Base-by-base conservation (phyloP, 2,329 filamentous ascomycete species). In the Colletotrichum sp. region DNA sequence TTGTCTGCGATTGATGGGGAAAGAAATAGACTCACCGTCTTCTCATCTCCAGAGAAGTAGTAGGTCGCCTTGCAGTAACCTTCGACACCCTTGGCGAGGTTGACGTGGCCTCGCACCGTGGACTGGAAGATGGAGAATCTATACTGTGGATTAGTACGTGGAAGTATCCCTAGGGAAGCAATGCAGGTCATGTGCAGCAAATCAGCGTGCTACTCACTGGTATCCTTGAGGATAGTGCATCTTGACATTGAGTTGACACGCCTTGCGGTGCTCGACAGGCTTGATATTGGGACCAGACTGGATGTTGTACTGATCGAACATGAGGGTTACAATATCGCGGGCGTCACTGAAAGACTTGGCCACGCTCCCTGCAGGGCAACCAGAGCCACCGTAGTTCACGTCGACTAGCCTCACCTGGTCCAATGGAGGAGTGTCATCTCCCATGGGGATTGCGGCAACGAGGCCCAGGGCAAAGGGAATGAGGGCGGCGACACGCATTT, bases 191-290 rank as follows among this genome's bases (percentile, higher is more conserved):
- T 18, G 3, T 4, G 12, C 7, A n/a, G 16, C 0, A 0, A 21
- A 30, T 6, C 16, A 0, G 30, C 16, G 4, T 24, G 21, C 2
- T 15, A 64, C 68, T 48, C 36, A 90, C 82, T 89, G 87, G 84
- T 88, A 90, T 67, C 88, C 88, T 70, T 83, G 83, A 16, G 88
- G 88, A 79, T 89, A 89, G 71, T 84, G 80, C 71, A 90, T 83
- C 81, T 88, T 85, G 78, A 90, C 81, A 81, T 89, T 90, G 76
- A 90, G 82, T 81, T 89, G 87, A 83, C 88, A 90, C 82, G 90
- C 89, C 84, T 88, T 88, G 80, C 88, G 87, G 79, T 84, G 83
- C 72, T 88, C 83, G 56, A 83, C 84, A 56, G 87, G 79, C 12
- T 83, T 43, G 69, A 88, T 81, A 68, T 83, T 82, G 18, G 84